Percentiles rank a stretch among this genome's conserved stretches.
Conservation (phyloP, 306 rosid genomes). For the Lathyrus sativus region DNA sequence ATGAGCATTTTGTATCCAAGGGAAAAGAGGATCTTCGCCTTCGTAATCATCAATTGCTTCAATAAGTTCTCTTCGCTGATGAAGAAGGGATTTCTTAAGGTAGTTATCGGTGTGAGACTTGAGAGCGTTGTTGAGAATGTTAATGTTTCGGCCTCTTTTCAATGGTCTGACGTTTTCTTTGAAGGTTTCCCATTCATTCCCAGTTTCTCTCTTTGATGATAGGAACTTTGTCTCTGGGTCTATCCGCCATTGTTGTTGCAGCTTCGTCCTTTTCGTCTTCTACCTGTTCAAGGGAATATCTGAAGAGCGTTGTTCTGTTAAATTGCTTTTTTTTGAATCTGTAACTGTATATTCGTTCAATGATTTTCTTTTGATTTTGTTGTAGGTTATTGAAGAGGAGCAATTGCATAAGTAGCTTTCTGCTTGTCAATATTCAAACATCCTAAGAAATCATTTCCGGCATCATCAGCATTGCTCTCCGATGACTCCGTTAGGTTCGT, state of each 20-base stretch:
- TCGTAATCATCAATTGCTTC: slow-evolving; percentile 69
- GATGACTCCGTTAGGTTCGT: too few species aligned
- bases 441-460: too few species aligned
- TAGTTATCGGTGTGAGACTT: slow-evolving; percentile 55
- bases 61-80: slow-evolving; percentile 67
- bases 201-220: slow-evolving; percentile 57
- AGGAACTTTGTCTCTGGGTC: slow-evolving; percentile 88
- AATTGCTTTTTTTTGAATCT: too few species aligned
- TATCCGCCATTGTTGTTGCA: slow-evolving; percentile 38
- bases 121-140: slow-evolving; percentile 67
- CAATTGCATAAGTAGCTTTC: too few species aligned
- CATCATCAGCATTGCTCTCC: too few species aligned
- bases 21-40: slow-evolving; percentile 90
- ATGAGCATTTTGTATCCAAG: slow-evolving; percentile 85
- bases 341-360: too few species aligned
- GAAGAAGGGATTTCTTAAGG: slow-evolving; percentile 63
- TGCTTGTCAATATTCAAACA: too few species aligned
- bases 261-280: slow-evolving; percentile 16
- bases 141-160: slow-evolving; percentile 85
- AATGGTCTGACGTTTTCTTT: slow-evolving; percentile 93
- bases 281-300: not conserved
- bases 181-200: slow-evolving; percentile 88
- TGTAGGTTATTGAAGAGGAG: too few species aligned
- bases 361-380: too few species aligned
- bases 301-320: slow-evolving; percentile 6